phyloP scores from a whole-genome alignment of 208 protist species.

The Trypanosoma congolense region DNA sequence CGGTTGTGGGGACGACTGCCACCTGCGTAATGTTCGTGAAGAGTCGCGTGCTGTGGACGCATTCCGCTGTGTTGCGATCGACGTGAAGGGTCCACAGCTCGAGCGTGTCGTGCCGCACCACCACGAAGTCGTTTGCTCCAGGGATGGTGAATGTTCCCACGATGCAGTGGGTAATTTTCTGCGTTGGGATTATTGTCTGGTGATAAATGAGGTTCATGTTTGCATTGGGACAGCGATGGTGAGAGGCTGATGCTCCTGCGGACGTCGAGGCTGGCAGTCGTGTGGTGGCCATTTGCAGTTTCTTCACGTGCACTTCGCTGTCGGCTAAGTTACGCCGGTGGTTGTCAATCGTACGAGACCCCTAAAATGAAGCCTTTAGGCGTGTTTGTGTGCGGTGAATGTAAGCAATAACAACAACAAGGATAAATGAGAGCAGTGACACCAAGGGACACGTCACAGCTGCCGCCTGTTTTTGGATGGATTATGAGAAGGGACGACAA shows the following conservation, averaged over 20 bases:
- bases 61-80: conserved; percentile 41
- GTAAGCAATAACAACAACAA: no score
- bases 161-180: conserved; percentile 62
- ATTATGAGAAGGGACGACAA: background rate
- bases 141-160: conserved; percentile 76
- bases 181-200: conserved; percentile 77
- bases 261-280: background rate
- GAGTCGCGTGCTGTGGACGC: conserved; percentile 55
- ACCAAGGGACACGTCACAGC: no score
- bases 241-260: background rate
- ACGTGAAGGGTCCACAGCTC: conserved; percentile 73
- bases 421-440: no score
- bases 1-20: conserved; percentile 51
- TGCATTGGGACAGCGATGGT: background rate
- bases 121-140: conserved; percentile 51
- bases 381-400: no score
- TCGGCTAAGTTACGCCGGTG: no score
- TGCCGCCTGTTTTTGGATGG: background rate
- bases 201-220: conserved; percentile 72
- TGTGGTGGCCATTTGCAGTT: background rate
- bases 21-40: conserved; percentile 54
- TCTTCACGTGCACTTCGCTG: no score
- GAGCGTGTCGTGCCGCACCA: conserved; percentile 58
- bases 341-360: no score
- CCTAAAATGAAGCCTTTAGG: no score